Evolutionary conservation across 2,329 filamentous ascomycete species (phyloP), one percentile per base, ranked within the genome.

Genomic region (Fusarium sterilihyphosum): DNA sequence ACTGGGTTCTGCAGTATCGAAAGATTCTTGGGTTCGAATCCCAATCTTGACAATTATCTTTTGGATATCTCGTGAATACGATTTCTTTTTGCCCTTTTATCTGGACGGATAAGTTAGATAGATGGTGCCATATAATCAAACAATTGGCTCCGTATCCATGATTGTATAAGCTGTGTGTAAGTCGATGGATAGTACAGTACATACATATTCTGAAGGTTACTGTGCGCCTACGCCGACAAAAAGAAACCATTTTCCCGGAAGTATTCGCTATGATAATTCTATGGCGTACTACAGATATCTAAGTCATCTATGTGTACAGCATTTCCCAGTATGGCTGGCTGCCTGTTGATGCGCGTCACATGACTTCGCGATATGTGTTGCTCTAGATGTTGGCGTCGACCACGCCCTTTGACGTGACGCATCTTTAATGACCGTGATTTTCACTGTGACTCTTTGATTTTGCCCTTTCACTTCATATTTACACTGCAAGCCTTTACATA

Each of bases 281-380:
- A 22, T 33, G 5, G 29, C 29, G 5, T 33, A 4, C 6, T 18
- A 3, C 29, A 12, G 12, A 17, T 9, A 50, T 18, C 16, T 18
- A 24, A 50, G 5, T 4, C 47, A 5, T 6, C 18, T 4, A n/a
- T 18, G 1, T 33, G 16, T 33, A 24, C 6, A 33, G 11, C 16
- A 50, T 50, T 9, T 18, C 10, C 20, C 47, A 33, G 47, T 13
- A 50, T 24, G 22, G 47, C 22, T 24, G 22, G 47, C 22, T 56
- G 20, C 37, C 16, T n/a, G 2, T 43, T n/a, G 38, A 29, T n/a
- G 13, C 22, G 35, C 16, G 54, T 79, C 78, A 79, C 78, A 77
- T 79, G 78, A 79, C 69, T 63, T 73, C 74, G 77, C 65, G 78
- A 77, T 78, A 29, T 68, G 76, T 78, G 77, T 78, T 78, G 77